Evolutionary conservation across 202 grass and related monocot species (phyloP), one percentile per base, ranked within the genome.

Genomic region (Bolboschoenoplectus hybrid): DNA sequence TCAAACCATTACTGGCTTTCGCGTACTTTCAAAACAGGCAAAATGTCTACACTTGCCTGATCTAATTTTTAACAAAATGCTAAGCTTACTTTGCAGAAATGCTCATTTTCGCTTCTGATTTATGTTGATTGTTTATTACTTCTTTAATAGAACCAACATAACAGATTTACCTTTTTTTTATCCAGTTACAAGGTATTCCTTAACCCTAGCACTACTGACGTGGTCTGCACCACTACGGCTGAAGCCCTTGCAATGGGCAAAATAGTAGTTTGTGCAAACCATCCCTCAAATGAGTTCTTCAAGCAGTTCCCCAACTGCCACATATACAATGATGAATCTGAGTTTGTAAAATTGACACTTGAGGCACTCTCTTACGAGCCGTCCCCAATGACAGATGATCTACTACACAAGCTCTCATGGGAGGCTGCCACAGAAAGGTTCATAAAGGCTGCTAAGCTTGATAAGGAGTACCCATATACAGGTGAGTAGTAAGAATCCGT

Each of bases 231-330:
- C 12, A 94, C 95, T 13, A 90, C 85, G 2, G 95, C 95, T 38
- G 95, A 97, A 82, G 95, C 92, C 69, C 85, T 97, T 76, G 92
- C 95, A 46, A 94, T 94, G 95, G 92, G 95, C 55, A 97, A 97
- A 74, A 94, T 93, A 16, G 91, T 93, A 72, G 90, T 97, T 66
- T 97, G 92, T 88, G 92, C 92, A 51, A 87, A 95, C 85, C 95
- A 97, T 86, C 92, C 95, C 9, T 94, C 95, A 50, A 97, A 97
- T 79, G 95, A 94, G 69, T 97, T 97, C 86, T 97, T 97, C 88
- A 97, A 93, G 86, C 91, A 93, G 45, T 97, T 97, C 69, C 92
- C 89, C 65, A 97, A 97, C 39, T 94, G 95, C 52, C 92, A 82
- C n/a, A 88, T 91, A 81, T 98, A 98, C 67, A 88, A 95, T 74